Percentiles rank a stretch among this genome's conserved stretches.
These are phyloP conservation scores for Kluyveromyces marxianus DNA, from an alignment of 1,139 yeast species.

Conservation along the genomic window DNA sequence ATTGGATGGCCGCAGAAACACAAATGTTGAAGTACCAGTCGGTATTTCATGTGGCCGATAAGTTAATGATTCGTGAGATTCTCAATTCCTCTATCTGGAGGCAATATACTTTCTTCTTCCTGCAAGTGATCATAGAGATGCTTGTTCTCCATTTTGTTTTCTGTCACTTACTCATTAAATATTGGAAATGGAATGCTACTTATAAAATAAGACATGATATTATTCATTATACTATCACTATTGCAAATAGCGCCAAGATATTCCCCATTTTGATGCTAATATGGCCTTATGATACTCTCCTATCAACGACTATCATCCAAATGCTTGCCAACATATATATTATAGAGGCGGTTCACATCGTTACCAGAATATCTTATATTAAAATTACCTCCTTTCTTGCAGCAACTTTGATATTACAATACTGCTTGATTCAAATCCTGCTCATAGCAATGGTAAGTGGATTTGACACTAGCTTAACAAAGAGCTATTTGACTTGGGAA, in stretches of 20 bases:
- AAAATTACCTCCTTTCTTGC: constrained; percentile 30
- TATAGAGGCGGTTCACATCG: constrained; percentile 57
- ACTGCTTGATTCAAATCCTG: constrained; percentile 22
- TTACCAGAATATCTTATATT: constrained; percentile 39
- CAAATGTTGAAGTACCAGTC: constrained; percentile 21
- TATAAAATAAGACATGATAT: constrained; percentile 17
- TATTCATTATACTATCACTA: constrained; percentile 59
- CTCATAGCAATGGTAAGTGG: constrained; percentile 22
- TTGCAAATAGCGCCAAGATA: constrained; percentile 71
- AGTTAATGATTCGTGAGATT: constrained; percentile 32
- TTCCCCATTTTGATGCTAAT: constrained; percentile 92
- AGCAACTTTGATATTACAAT: constrained; percentile 20
- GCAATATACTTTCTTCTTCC: constrained; percentile 64
- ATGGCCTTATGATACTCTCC: constrained; percentile 87
- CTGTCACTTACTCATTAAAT: constrained; percentile 35
- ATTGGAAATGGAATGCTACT: constrained; percentile 38
- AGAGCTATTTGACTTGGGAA: constrained; percentile 7
- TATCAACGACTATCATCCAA: constrained; percentile 54
- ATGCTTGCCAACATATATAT: constrained; percentile 56
- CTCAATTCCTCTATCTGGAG: constrained; percentile 38
- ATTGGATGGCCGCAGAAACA: constrained; percentile 87
- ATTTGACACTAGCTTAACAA: constrained; percentile 7
- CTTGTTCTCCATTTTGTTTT: constrained; percentile 44
- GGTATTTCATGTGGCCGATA: neutral
- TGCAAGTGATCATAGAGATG: constrained; percentile 56